Conservation (phyloP, 257 asterid species). For the Misopates orontium region DNA sequence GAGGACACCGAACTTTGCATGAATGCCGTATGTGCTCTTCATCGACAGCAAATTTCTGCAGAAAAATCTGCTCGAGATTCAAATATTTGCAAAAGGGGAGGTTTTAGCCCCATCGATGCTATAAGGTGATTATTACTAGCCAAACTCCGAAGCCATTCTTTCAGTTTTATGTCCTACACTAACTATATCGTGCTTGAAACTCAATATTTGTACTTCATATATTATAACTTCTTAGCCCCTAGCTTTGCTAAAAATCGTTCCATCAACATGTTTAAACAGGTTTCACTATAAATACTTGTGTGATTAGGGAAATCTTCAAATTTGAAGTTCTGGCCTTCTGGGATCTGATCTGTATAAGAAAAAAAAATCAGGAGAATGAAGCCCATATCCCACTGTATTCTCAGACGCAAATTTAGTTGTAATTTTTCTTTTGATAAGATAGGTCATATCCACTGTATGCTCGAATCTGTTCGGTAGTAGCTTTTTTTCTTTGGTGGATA, state of each 20-base stretch:
- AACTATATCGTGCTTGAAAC: slow-evolving; percentile 3
- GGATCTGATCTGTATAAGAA: neutral
- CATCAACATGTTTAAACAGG: neutral
- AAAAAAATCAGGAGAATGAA: no score
- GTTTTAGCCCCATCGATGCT: slow-evolving; percentile 2
- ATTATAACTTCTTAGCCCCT: neutral
- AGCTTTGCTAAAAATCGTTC: neutral
- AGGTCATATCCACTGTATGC: no score
- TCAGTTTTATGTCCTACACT: slow-evolving; percentile 5
- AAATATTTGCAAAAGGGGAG: neutral
- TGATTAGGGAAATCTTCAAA: no score
- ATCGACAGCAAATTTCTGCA: slow-evolving; percentile 18
- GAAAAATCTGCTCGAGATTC: neutral
- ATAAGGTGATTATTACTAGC: slow-evolving; percentile 16
- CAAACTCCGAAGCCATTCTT: no score
- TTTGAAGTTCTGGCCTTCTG: neutral
- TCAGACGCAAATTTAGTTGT: no score
- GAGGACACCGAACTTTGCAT: slow-evolving; percentile 30
- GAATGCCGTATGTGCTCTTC: slow-evolving; percentile 36
- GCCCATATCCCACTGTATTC: no score
- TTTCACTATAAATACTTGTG: neutral
- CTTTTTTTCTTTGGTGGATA: no score
- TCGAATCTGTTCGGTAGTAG: no score
- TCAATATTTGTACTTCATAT: neutral
- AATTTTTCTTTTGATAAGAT: no score